These are phyloP conservation scores for Leptomonas pyrrhocoris DNA, from an alignment of 208 protist genomes.

Conservation along the genomic window DNA sequence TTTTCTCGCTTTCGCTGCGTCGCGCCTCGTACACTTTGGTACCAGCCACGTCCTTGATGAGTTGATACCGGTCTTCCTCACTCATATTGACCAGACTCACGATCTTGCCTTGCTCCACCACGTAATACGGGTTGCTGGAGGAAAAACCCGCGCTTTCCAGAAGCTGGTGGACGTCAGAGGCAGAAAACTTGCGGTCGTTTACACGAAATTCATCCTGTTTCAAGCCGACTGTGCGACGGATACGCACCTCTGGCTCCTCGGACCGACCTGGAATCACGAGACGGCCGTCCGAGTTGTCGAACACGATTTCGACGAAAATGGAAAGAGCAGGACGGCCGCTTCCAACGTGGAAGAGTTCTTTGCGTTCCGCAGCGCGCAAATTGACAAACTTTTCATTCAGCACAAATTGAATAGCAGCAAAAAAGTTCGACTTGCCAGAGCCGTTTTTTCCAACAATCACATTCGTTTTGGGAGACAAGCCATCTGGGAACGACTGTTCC, in stretches of 20 bases:
- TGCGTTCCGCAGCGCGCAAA: conserved; percentile 89
- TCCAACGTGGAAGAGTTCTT: conserved; percentile 95
- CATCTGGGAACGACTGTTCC: conserved; percentile 86
- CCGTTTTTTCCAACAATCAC: conserved; percentile 97
- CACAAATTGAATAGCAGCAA: conserved; percentile 97
- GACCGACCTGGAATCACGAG: conserved; percentile 91
- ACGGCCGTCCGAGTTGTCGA: conserved; percentile 98
- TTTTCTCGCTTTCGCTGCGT: conserved; percentile 92
- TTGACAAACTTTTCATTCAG: conserved; percentile 93
- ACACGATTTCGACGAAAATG: conserved; percentile 98
- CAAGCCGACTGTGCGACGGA: conserved; percentile 96
- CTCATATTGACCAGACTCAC: conserved; percentile 95
- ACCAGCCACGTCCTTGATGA: conserved; percentile 99
- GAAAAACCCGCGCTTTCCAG: conserved; percentile 99
- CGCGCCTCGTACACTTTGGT: conserved; percentile 97
- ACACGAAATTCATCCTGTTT: conserved; percentile 99
- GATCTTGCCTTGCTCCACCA: conserved; percentile 99
- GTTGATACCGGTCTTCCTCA: conserved; percentile 94
- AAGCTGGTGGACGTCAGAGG: conserved; percentile 94
- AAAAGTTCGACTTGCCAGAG: conserved; percentile 98
- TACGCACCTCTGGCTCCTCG: conserved; percentile 93
- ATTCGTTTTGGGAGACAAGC: conserved; percentile 82
- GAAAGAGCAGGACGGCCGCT: conserved; percentile 86
- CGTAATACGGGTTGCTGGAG: conserved; percentile 99
- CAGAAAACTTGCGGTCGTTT: conserved; percentile 95